Evolutionary conservation across 805 yeast genomes (phyloP).

Genomic region (Candida wancherniae): DNA sequence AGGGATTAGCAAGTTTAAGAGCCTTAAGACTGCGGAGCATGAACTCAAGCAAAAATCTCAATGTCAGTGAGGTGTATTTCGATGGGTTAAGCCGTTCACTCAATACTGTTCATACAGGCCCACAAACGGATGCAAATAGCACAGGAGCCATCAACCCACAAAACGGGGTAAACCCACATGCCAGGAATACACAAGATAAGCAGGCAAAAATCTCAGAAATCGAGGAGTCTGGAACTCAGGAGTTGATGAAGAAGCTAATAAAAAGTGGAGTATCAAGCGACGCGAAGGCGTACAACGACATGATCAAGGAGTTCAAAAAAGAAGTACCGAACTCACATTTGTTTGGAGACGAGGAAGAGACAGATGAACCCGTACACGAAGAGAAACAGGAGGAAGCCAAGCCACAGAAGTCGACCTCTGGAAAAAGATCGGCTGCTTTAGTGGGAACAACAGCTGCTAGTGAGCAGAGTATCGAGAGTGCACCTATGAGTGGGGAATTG

Average conservation of each 20-base stretch:
- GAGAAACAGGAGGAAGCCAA: not conserved
- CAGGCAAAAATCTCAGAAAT: conserved; percentile 2
- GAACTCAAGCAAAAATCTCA: conserved; percentile 41
- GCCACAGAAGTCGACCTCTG: too few species aligned
- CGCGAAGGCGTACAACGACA: conserved; percentile 24
- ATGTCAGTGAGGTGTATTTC: conserved; percentile 32
- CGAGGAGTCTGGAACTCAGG: conserved; percentile 12
- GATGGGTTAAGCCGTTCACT: conserved; percentile 25
- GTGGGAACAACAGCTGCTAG: too few species aligned
- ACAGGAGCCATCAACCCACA: too few species aligned
- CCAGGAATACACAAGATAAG: too few species aligned
- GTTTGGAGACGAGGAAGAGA: conserved; percentile 36
- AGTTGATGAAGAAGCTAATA: conserved; percentile 34
- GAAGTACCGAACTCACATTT: conserved; percentile 32
- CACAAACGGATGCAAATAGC: not conserved
- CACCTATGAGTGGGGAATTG: too few species aligned
- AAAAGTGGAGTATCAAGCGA: conserved; percentile 30
- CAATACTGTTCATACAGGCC: conserved; percentile 26
- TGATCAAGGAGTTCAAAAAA: conserved; percentile 30
- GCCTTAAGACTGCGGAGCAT: conserved; percentile 30
- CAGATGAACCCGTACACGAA: conserved; percentile 7
- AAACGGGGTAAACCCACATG: too few species aligned
- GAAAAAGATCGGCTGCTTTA: too few species aligned
- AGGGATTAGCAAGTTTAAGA: conserved; percentile 38
- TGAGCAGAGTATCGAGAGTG: too few species aligned